Base-by-base conservation (phyloP, 805 yeast genomes). In the Cyberlindnera misumaiensis region DNA sequence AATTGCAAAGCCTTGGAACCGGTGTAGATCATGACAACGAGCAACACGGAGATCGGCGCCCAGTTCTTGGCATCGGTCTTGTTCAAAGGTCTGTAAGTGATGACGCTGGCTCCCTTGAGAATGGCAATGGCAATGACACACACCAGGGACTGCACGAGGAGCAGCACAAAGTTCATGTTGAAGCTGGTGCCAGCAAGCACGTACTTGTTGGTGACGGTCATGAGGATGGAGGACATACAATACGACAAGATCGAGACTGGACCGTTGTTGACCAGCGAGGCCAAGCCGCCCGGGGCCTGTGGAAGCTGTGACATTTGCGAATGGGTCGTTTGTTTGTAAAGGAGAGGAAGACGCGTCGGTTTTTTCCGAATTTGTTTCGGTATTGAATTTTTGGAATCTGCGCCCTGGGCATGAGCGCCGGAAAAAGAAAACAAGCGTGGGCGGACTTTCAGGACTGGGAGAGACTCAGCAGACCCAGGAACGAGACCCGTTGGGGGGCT, bases 151-250 rank as follows among this genome's bases (percentile, higher is more conserved):
- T 93, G 98, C 30, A 88, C 80, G 30, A 95, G 94, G 60, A 93
- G 70, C 56, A 90, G 72, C 54, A 93, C 80, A 58, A 88, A 88
- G 71, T 88, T 88, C 75, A 93, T 75, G 64, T 78, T 78, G 63
- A 78, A 78, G 60, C 81, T 73, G 60, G 83, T 77, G 22, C 72
- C 66, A 50, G 70, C 72, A 42, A 93, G 83, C 43, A 93, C 97
- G 59, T 80, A 90, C 67, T 93, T 93, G 74, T 93, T 93, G 44
- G 97, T 89, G 45, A 89, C 88, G 24, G 98, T 93, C 98, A 93
- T 93, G 60, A 93, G 68, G 51, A 93, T 93, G 17, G 98, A 93
- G 16, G 98, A 85, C 39, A 73, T 70, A 73, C 99, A 93, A 77
- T 93, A 93, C 28, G 83, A 73, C 42, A 80, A 58, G 52, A 85